phyloP scores from a whole-genome alignment of 768 basidiomycete genomes.

The Lyophyllum decastes region DNA sequence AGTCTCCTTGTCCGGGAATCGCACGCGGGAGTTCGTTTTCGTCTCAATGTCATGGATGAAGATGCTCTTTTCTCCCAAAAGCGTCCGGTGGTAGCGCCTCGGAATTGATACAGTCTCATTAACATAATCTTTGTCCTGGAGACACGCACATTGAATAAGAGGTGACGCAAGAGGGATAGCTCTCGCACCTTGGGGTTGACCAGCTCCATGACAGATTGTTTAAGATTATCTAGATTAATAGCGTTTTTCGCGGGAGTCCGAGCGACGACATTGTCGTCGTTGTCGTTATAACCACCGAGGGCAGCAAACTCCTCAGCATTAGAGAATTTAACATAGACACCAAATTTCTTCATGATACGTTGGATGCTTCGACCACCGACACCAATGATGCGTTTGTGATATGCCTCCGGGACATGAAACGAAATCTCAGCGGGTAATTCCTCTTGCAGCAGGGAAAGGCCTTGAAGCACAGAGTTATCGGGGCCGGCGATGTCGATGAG shows the following conservation, averaged over 20 bases:
- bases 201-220: conserved; percentile 95
- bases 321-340: conserved; percentile 99
- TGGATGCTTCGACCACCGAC: conserved; percentile 98
- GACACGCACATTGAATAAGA: conserved; percentile 4
- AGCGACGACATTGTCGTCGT: conserved; percentile 99
- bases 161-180: background rate
- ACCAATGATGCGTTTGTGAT: conserved; percentile 99
- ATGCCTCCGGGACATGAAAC: conserved; percentile 97
- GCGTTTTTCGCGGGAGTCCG: conserved; percentile 98
- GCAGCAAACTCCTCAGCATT: conserved; percentile 97
- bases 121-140: conserved; percentile 94
- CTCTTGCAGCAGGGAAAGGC: conserved; percentile 88
- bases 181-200: conserved; percentile 87
- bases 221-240: conserved; percentile 90
- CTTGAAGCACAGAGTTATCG: conserved; percentile 83
- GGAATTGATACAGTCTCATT: conserved; percentile 93
- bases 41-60: conserved; percentile 97
- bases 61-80: conserved; percentile 94
- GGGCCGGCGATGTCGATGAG: conserved; percentile 89
- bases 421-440: conserved; percentile 98
- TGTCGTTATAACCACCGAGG: conserved; percentile 93
- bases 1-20: conserved; percentile 91
- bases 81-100: conserved; percentile 90
- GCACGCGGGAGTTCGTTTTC: conserved; percentile 92
- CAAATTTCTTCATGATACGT: conserved; percentile 99